Evolutionary conservation across 495 filamentous ascomycete species (phyloP), one percentile per base, ranked within the genome.

Genomic region (Penicillium soppii): DNA sequence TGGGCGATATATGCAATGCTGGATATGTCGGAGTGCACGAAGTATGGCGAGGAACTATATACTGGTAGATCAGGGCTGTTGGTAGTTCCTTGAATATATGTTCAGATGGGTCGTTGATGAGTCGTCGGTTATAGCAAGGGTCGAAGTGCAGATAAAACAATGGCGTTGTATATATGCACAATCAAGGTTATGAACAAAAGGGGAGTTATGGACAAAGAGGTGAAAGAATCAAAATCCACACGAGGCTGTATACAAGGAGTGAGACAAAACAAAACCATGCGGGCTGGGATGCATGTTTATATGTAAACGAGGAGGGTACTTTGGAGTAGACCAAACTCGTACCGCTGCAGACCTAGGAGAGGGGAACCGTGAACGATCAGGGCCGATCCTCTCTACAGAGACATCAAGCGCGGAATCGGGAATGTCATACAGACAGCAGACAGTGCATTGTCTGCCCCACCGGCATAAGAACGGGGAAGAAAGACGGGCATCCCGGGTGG

Each of bases 401-500:
- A 43, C 50, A 53, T 53, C 50, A 54, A 59, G 52, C 58, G 52
- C 58, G 57, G 47, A 66, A 62, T 21, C 50, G 27, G 50, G 59
- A 57, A 72, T 72, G 60, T 64, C 66, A 68, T 65, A 70, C 64
- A 60, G 69, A 58, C 52, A 49, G 50, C 60, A 56, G 52, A 63
- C 39, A 23, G 27, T 60, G 57, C 45, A 52, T 36, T 19, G 17
- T 25, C 25, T 19, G 62, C 50, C 59, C 62, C 56, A 60, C 59
- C 36, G 20, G 37, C 47, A 50, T 44, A 27, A 50, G 33, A 50
- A 57, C 60, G 62, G 62, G 62, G 62, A 66, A 66, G 49, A 39
- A 43, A 61, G 43, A 15, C 15, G 42, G 49, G 22, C 29, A 45
- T 56, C 57, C 59, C 59, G 59, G 26, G 43, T 52, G 49, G 53